Evolutionary conservation across 257 asterid species (phyloP), one percentile per base, ranked within the genome.

Genomic region (Solanum piurae): DNA sequence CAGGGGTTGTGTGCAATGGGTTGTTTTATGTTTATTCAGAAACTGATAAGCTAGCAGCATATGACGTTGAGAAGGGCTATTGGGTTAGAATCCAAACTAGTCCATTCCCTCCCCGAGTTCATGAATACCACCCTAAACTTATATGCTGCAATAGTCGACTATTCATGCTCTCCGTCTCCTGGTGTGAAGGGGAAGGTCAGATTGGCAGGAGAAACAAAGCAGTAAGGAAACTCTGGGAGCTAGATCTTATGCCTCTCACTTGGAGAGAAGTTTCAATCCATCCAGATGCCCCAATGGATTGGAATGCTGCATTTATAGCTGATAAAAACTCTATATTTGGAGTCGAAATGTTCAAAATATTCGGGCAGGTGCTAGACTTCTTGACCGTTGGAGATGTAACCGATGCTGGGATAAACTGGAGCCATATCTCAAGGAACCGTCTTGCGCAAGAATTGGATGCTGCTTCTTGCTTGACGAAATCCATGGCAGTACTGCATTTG

Each of bases 221-320:
- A 1, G 96, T 97, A 83, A 92, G 99, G 68, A 97, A 97, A 92
- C 92, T 96, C 23, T 95, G 99, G 99, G 99, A 94, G 92, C 98
- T 97, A 29, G 95, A 97, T 88, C 93, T 91, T 7, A 6, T 58
- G 92, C 87, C 86, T 38, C 90, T 92, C 42, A 87, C 86, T 27
- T 97, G 99, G 99, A 90, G 38, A 8, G 97, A 96, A 87, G 92
- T 90, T 11, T 95, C 95, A 5, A 87, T 89, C 6, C 99, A 97
- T 86, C 99, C 99, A 10, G 99, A 97, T 88, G 99, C 99, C 6
- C 99, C 99, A 7, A 97, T 97, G 99, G 99, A 97, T 87, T 95
- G 99, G 99, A 96, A 97, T 76, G 99, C 99, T 44, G 93, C 95
- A 29, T 97, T 97, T 86, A 93, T 95, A 16, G 94, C 93, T n/a